Conservation (phyloP, 345 rosid genomes). For the Citrus cavaleriei region DNA sequence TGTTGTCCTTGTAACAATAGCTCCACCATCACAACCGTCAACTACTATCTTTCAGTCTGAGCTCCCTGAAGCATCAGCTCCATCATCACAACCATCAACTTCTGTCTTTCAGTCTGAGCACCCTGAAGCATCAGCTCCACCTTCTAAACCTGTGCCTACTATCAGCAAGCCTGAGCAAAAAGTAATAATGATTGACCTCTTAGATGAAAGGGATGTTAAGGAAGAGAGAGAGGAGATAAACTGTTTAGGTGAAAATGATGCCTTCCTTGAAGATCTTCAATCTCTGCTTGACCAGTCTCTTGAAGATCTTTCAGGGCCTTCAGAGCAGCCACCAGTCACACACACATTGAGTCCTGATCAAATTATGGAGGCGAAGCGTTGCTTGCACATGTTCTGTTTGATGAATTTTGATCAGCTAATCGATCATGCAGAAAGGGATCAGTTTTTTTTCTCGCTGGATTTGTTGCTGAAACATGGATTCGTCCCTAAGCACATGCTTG, state of each 20-base stretch:
- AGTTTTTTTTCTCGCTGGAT: not conserved
- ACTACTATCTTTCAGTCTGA: too few relatives aligned
- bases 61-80: too few relatives aligned
- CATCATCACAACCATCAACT: not conserved
- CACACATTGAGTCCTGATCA: not conserved
- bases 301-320: not conserved
- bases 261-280: not conserved
- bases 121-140: too few relatives aligned
- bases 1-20: not conserved
- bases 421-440: not conserved
- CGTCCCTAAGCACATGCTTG: not conserved
- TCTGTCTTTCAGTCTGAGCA: not conserved
- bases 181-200: too few relatives aligned
- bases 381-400: not conserved
- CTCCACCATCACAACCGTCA: not conserved
- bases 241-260: not conserved
- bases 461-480: not conserved
- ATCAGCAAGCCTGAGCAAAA: too few relatives aligned
- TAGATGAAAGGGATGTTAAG: not conserved
- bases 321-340: not conserved
- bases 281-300: not conserved
- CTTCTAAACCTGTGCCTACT: too few relatives aligned
- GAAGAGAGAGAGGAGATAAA: not conserved
- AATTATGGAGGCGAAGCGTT: not conserved
- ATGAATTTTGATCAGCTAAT: constrained; percentile 1